Evolutionary conservation across 164 flowering plant genomes (phyloP).

Genomic region (Liquidambar formosana): DNA sequence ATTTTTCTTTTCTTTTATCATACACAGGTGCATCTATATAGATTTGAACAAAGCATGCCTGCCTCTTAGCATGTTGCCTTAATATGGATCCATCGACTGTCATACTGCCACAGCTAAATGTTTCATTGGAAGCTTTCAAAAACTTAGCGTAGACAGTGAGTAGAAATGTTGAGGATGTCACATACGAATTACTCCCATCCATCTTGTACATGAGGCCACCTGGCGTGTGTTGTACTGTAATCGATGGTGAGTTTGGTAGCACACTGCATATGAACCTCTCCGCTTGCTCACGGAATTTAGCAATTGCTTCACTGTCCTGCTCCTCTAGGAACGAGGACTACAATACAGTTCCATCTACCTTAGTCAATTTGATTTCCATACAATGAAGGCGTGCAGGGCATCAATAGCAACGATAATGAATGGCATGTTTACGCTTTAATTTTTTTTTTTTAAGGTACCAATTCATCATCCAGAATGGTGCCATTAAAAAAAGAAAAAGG

Average conservation of each 20-base stretch:
- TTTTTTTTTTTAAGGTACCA: too few relatives aligned
- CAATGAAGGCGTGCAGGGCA: too few relatives aligned
- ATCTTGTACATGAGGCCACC: slow-evolving; percentile 40
- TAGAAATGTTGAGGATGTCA: slow-evolving; percentile 32
- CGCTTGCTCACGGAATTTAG: slow-evolving; percentile 5
- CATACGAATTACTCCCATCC: slow-evolving; percentile 38
- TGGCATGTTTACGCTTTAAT: too few relatives aligned
- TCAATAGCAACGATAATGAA: too few relatives aligned
- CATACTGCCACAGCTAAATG: slow-evolving; percentile 30
- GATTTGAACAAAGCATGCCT: slow-evolving; percentile 8
- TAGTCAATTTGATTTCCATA: neutral
- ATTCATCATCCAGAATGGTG: too few relatives aligned
- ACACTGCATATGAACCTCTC: slow-evolving; percentile 25
- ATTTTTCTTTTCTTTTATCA: too few relatives aligned
- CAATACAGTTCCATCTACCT: neutral
- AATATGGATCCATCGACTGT: slow-evolving; percentile 22
- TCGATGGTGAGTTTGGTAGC: slow-evolving; percentile 32
- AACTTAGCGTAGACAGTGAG: slow-evolving; percentile 33
- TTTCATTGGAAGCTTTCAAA: slow-evolving; percentile 17
- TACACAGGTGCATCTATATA: too few relatives aligned
- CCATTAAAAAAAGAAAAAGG: too few relatives aligned
- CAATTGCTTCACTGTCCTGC: neutral
- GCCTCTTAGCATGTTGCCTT: slow-evolving; percentile 18
- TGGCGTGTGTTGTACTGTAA: slow-evolving; percentile 25
- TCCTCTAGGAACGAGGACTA: neutral